Conservation (phyloP, 2,329 filamentous ascomycete genomes). For the Hymenoscyphus infarciens region DNA sequence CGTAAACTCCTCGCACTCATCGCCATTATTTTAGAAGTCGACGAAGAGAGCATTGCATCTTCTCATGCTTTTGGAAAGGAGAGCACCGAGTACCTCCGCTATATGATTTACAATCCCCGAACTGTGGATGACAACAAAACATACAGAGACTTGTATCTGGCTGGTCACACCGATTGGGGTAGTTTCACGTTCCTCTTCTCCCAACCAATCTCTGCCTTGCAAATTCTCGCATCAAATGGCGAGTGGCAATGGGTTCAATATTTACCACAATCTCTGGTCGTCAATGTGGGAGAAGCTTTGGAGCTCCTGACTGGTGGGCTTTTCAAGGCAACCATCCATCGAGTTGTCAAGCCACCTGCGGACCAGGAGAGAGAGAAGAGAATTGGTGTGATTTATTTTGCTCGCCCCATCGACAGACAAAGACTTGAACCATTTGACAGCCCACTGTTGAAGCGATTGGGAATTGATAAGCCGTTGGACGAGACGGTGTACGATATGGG, state of each 20-base stretch:
- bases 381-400: constrained; percentile 41
- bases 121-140: constrained; percentile 37
- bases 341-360: constrained; percentile 33
- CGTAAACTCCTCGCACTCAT: constrained; percentile 39
- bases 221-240: constrained; percentile 37
- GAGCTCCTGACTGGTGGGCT: constrained; percentile 35
- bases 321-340: constrained; percentile 35
- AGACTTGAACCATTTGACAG: constrained; percentile 37
- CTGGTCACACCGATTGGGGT: constrained; percentile 43
- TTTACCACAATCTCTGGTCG: constrained; percentile 38
- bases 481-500: constrained; percentile 32
- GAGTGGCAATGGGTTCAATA: constrained; percentile 40
- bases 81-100: constrained; percentile 39
- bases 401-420: constrained; percentile 38
- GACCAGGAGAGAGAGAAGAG: constrained; percentile 39
- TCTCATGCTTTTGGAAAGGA: constrained; percentile 37
- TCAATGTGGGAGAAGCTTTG: constrained; percentile 38
- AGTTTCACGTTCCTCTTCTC: constrained; percentile 40
- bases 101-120: constrained; percentile 40
- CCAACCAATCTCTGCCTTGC: constrained; percentile 40
- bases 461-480: constrained; percentile 32
- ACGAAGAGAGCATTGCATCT: constrained; percentile 37
- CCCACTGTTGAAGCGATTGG: constrained; percentile 39
- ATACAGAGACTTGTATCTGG: constrained; percentile 39
- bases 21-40: constrained; percentile 39